Conservation (phyloP, 148 eudicot genomes). For the Chenopodium album region DNA sequence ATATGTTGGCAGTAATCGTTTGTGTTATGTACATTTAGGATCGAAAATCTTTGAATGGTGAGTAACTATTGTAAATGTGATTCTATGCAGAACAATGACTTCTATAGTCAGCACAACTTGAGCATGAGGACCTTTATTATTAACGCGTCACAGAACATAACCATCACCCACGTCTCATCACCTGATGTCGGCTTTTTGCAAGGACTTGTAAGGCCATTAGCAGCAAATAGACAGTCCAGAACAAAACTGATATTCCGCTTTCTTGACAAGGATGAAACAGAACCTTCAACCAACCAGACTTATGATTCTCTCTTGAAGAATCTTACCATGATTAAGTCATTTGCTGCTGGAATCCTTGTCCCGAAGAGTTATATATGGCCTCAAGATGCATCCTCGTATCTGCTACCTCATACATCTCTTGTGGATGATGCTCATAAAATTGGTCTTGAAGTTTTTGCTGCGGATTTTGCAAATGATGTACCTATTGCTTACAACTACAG, state of each 20-base stretch:
- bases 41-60: neutral
- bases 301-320: conserved; percentile 68
- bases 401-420: conserved; percentile 63
- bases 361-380: conserved; percentile 92
- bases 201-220: conserved; percentile 47
- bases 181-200: conserved; percentile 77
- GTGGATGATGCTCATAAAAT: conserved; percentile 78
- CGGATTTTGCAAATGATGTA: conserved; percentile 75
- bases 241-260: conserved; percentile 74
- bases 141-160: conserved; percentile 38
- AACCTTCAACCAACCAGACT: conserved; percentile 78
- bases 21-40: neutral
- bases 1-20: neutral
- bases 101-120: conserved; percentile 68
- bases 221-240: conserved; percentile 21
- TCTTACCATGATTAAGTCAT: conserved; percentile 69
- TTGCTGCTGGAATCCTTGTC: conserved; percentile 88
- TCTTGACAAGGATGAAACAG: conserved; percentile 45
- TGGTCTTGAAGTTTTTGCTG: conserved; percentile 71
- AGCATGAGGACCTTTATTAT: conserved; percentile 68
- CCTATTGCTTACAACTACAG: conserved; percentile 67
- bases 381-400: conserved; percentile 44
- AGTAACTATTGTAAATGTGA: neutral
- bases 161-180: conserved; percentile 68
- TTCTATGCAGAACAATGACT: conserved; percentile 65